Evolutionary conservation across 202 grass and related monocot species (phyloP).

Genomic region (Zoysia matrella): DNA sequence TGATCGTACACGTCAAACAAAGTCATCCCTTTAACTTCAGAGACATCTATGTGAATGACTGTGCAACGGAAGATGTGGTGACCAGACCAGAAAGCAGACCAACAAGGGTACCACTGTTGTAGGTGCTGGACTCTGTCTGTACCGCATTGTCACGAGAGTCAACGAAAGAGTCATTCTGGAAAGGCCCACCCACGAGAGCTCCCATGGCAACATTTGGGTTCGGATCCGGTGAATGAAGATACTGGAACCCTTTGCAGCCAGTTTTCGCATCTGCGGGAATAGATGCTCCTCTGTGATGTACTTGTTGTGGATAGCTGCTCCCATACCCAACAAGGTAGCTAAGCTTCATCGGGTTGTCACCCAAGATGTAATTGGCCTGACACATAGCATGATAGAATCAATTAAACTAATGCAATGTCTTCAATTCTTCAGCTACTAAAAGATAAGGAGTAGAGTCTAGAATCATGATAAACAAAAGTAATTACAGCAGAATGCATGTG

Average conservation of each 20-base stretch:
- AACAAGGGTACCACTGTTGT: conserved; percentile 85
- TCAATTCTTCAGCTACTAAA: not conserved
- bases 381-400: conserved; percentile 35
- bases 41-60: conserved; percentile 70
- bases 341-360: conserved; percentile 89
- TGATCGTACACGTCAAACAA: conserved; percentile 24
- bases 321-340: conserved; percentile 95
- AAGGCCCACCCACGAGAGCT: conserved; percentile 85
- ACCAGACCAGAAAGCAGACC: conserved; percentile 73
- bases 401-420: not conserved
- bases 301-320: conserved; percentile 79
- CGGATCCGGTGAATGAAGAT: conserved; percentile 63
- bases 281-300: conserved; percentile 89
- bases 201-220: conserved; percentile 86
- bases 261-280: conserved; percentile 71
- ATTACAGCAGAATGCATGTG: not conserved
- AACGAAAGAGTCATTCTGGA: conserved; percentile 79
- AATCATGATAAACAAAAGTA: not conserved
- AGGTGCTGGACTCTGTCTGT: conserved; percentile 87
- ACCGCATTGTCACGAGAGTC: conserved; percentile 78
- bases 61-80: conserved; percentile 68
- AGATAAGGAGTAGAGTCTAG: not conserved
- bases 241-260: conserved; percentile 87
- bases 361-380: conserved; percentile 83
- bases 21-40: not conserved